A percentile compares a stretch with the other conserved stretches of the same genome.
phyloP scores from a whole-genome alignment of 2,329 filamentous ascomycete genomes.

The Botrytis sinoallii region DNA sequence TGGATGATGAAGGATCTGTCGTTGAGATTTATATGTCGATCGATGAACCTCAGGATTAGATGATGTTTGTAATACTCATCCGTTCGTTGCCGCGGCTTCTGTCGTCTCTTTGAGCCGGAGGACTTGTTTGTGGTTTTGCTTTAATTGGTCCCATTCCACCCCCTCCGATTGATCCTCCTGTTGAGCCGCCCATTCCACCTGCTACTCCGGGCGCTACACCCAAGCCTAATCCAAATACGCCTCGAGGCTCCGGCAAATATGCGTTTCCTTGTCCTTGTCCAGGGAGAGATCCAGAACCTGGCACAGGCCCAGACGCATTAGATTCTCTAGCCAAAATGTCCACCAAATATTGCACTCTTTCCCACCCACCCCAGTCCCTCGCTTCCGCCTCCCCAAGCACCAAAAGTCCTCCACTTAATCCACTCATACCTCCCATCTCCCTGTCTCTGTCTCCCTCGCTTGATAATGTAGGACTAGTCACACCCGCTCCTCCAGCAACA shows the following conservation, averaged over 20 bases:
- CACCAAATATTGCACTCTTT: slow-evolving; percentile 63
- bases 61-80: slow-evolving; percentile 36
- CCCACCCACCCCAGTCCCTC: slow-evolving; percentile 79
- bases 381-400: slow-evolving; percentile 54
- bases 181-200: neutral
- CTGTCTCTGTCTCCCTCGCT: slow-evolving; percentile 33
- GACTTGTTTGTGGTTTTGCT: neutral
- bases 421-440: slow-evolving; percentile 36
- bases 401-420: neutral
- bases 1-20: neutral
- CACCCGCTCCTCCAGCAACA: slow-evolving; percentile 11
- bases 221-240: slow-evolving; percentile 8
- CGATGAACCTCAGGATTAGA: slow-evolving; percentile 19
- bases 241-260: neutral
- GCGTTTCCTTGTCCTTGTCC: neutral
- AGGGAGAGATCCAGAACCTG: neutral
- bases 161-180: neutral
- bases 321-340: slow-evolving; percentile 47
- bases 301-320: slow-evolving; percentile 13
- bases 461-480: slow-evolving; percentile 27
- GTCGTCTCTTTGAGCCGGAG: neutral
- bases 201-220: neutral
- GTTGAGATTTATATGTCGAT: neutral
- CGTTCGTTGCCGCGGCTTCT: slow-evolving; percentile 30
- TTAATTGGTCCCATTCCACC: neutral